Conservation (phyloP, 75 land plant species). For the Selaginella tamariscina region DNA sequence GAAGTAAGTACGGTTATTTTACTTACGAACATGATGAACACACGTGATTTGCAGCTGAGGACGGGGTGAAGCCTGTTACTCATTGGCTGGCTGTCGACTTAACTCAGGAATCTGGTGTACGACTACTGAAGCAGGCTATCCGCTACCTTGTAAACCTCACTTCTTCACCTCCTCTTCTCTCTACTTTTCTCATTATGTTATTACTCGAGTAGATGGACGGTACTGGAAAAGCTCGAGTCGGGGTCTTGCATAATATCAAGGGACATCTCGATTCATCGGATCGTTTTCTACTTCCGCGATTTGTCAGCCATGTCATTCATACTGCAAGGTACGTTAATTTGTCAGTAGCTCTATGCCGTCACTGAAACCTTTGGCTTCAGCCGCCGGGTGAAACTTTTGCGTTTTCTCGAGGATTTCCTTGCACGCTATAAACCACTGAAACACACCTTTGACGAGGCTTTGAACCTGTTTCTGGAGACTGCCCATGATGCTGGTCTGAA, state of each 20-base stretch:
- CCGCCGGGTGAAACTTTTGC: slow-evolving; percentile 31
- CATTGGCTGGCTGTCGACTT: slow-evolving; percentile 70
- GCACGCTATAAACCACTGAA: background rate
- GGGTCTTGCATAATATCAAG: slow-evolving; percentile 38
- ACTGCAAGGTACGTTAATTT: background rate
- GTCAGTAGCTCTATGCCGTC: background rate
- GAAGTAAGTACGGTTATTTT: slow-evolving; percentile 40
- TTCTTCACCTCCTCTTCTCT: background rate
- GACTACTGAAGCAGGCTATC: slow-evolving; percentile 63
- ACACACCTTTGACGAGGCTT: slow-evolving; percentile 22
- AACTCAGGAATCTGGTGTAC: slow-evolving; percentile 51
- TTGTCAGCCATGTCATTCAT: background rate
- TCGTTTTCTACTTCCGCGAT: background rate
- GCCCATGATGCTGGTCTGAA: slow-evolving; percentile 54
- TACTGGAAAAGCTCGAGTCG: slow-evolving; percentile 56
- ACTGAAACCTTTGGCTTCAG: slow-evolving; percentile 13
- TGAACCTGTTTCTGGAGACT: slow-evolving; percentile 36
- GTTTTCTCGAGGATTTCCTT: slow-evolving; percentile 21
- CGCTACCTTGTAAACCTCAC: slow-evolving; percentile 42
- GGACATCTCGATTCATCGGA: background rate
- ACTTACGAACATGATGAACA: background rate
- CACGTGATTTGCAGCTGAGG: slow-evolving; percentile 42
- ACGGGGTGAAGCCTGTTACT: slow-evolving; percentile 89
- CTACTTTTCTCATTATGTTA: slow-evolving; percentile 13
- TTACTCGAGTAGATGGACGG: slow-evolving; percentile 41